Conservation (phyloP, 768 basidiomycete genomes). For the Termitomyces sp. region DNA sequence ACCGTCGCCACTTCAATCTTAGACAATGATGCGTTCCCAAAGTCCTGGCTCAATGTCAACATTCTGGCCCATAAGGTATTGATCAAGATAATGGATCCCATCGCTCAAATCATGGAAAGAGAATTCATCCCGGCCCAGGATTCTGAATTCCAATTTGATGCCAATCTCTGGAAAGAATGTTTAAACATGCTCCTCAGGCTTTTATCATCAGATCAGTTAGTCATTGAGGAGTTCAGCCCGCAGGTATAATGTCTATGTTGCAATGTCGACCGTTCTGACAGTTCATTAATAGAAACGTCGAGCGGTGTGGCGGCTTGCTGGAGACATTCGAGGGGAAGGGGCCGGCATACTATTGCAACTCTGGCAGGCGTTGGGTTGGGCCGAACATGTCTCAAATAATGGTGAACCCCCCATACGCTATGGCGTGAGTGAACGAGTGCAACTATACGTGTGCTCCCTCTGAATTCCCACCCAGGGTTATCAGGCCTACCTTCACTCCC, state of each 20-base stretch:
- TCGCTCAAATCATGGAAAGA: conserved; percentile 69
- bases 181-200: conserved; percentile 81
- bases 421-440: conserved; percentile 51
- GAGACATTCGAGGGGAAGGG: conserved; percentile 92
- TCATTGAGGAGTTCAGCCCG: conserved; percentile 92
- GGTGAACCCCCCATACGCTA: conserved; percentile 56
- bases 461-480: conserved; percentile 53
- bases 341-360: conserved; percentile 71
- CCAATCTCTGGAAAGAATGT: conserved; percentile 74
- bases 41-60: conserved; percentile 88
- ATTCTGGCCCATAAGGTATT: conserved; percentile 84
- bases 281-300: conserved; percentile 69
- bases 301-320: conserved; percentile 93
- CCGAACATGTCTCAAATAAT: conserved; percentile 49
- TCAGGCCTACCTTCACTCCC: conserved; percentile 74
- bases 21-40: conserved; percentile 84
- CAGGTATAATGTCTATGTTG: conserved; percentile 48
- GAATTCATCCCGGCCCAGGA: conserved; percentile 74
- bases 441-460: conserved; percentile 1
- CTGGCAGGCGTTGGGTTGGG: conserved; percentile 86
- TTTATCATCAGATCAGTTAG: conserved; percentile 84
- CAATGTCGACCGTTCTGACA: neutral
- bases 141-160: conserved; percentile 64
- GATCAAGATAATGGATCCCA: conserved; percentile 83
- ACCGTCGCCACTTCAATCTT: conserved; percentile 77